phyloP scores from a whole-genome alignment of 2,329 filamentous ascomycete species.

The Bertia moriformis region DNA sequence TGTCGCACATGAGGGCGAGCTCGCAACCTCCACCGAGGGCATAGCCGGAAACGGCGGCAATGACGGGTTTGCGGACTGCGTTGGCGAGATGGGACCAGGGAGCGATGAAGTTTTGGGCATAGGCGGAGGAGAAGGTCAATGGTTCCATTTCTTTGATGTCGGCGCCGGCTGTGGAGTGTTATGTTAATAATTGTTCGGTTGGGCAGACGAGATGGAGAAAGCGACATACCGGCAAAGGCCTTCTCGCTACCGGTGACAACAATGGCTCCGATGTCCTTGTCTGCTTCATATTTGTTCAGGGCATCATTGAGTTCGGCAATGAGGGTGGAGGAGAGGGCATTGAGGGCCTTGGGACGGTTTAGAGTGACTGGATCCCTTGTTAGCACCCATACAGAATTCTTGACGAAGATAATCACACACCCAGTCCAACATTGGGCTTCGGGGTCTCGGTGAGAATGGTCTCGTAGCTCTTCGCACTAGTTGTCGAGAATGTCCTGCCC shows the following conservation, averaged over 20 bases:
- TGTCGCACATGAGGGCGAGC: conserved; percentile 15
- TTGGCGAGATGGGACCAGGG: conserved; percentile 4
- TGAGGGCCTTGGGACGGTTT: conserved; percentile 39
- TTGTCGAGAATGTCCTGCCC: not conserved
- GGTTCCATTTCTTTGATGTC: conserved; percentile 18
- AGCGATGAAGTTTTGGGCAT: conserved; percentile 16
- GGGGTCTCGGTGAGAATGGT: not conserved
- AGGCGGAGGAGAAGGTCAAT: conserved; percentile 21
- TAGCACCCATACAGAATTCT: too few species aligned
- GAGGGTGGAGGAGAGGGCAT: conserved; percentile 38
- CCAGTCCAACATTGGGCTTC: not conserved
- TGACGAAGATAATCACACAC: not conserved
- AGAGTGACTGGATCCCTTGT: conserved; percentile 29
- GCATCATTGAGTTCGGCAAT: conserved; percentile 24
- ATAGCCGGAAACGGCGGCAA: conserved; percentile 32
- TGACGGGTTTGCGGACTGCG: conserved; percentile 26
- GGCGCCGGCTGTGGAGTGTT: conserved; percentile 12
- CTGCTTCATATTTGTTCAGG: conserved; percentile 10
- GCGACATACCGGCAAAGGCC: conserved; percentile 20
- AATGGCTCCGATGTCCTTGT: conserved; percentile 16
- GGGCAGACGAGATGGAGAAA: too few species aligned
- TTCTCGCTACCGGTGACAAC: conserved; percentile 18
- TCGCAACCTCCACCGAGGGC: conserved; percentile 21
- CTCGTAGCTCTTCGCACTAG: not conserved
- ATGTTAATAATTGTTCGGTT: conserved; percentile 3